Evolutionary conservation across 805 yeast genomes (phyloP).

Genomic region (Saturnispora dispora): DNA sequence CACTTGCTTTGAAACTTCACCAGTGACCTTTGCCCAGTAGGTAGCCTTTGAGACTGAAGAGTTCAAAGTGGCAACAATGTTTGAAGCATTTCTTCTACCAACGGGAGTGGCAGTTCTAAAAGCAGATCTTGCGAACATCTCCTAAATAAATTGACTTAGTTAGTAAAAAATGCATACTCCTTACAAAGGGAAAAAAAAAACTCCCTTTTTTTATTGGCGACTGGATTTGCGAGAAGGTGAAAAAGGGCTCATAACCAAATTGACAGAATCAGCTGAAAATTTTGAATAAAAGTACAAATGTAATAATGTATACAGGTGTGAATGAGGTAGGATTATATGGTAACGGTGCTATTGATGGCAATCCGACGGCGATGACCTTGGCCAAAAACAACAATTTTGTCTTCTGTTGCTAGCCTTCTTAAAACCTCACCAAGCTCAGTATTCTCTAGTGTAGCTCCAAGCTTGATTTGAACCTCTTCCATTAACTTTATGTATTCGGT

Average conservation of each 20-base stretch:
- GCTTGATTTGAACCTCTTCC: slow-evolving; percentile 55
- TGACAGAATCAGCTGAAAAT: not conserved
- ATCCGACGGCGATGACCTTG: slow-evolving; percentile 63
- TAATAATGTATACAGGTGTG: not conserved
- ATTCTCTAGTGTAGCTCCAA: slow-evolving; percentile 57
- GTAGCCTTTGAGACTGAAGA: slow-evolving; percentile 44
- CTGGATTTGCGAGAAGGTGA: not conserved
- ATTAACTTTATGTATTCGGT: slow-evolving; percentile 53
- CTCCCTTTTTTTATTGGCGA: not conserved
- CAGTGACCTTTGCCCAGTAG: slow-evolving; percentile 66
- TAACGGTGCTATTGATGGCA: slow-evolving; percentile 18
- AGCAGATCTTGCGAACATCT: slow-evolving; percentile 30
- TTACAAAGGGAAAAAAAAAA: not conserved
- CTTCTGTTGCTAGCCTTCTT: slow-evolving; percentile 62
- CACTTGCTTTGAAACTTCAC: slow-evolving; percentile 56
- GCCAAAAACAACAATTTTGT: slow-evolving; percentile 58
- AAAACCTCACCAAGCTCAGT: slow-evolving; percentile 60
- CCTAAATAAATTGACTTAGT: not conserved
- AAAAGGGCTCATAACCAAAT: not conserved
- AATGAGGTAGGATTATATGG: not conserved
- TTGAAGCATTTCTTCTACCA: slow-evolving; percentile 33
- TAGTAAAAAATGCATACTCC: not conserved
- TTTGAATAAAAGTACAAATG: not conserved
- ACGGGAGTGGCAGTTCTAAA: slow-evolving; percentile 21
- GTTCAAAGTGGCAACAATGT: slow-evolving; percentile 17